Base-by-base conservation (phyloP, 805 yeast genomes). In the Starmerella powellii region DNA sequence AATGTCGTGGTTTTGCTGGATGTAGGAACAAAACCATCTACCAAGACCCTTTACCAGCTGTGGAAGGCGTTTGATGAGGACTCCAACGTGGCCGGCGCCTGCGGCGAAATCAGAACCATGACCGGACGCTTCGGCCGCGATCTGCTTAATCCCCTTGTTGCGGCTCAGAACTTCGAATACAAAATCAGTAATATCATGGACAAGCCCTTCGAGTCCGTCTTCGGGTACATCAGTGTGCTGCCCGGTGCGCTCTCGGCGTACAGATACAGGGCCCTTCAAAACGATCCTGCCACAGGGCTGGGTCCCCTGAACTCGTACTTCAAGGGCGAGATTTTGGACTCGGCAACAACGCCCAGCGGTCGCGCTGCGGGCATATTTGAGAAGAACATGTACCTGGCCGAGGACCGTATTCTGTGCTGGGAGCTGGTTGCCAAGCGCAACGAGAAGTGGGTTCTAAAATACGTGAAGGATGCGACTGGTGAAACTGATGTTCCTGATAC, bases 51-150 rank as follows among this genome's bases (percentile, higher is more conserved):
- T 20, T 93, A 91, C 57, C 91, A 88, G 53, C 67, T 91, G 46
- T 91, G 99, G 99, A 91, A 91, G 62, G 94, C 95, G 0, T 91
- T 91, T 61, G 98, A 91, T 61, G 72, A 77, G 52, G 96, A 91
- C 58, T 86, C 96, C 1, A 87, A 88, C 55, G 95, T 91, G 40
- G 99, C 95, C 0, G 99, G 99, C 49, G 98, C 95, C 1, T 96
- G 97, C 12, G 99, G 99, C 48, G 97, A 91, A 61, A 87, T 91
- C 57, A 81, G 81, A 48, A 85, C 97, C 0, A 80, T 88, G 83
- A 86, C 85, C 55, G 99, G 98, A 34, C 81, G 77, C 54, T 80
- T 77, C 23, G 85, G 96, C 73, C 55, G 65, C 19, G 84, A 87
- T 50, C 66, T 91, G 47, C 60, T 83, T 18, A 88, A 88, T 60